Conservation (phyloP, 768 basidiomycete species). For the Macrolepiota albuminosa region DNA sequence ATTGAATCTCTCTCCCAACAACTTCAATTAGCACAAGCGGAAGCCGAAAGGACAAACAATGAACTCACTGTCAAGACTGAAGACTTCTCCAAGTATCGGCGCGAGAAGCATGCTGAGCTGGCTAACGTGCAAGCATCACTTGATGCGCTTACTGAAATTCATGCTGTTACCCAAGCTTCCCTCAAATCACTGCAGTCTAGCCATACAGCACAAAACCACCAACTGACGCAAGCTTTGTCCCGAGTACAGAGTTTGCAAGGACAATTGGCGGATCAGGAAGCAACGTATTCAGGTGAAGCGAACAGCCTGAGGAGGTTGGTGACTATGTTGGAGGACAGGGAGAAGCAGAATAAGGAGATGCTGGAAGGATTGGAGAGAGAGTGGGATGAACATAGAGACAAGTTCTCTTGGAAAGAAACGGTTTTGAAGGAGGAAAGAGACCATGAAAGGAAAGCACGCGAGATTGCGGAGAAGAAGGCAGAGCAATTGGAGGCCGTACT, state of each 20-base stretch:
- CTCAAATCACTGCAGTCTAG: slow-evolving; percentile 72
- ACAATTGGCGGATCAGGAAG: slow-evolving; percentile 81
- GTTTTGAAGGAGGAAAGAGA: slow-evolving; percentile 66
- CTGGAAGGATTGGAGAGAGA: slow-evolving; percentile 82
- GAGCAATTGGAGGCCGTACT: slow-evolving; percentile 72
- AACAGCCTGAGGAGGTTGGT: slow-evolving; percentile 71
- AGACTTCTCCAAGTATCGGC: slow-evolving; percentile 79
- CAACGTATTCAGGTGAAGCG: slow-evolving; percentile 74
- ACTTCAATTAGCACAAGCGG: slow-evolving; percentile 68
- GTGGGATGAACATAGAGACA: slow-evolving; percentile 70
- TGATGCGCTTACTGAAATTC: slow-evolving; percentile 66
- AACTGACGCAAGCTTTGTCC: slow-evolving; percentile 71
- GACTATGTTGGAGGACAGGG: slow-evolving; percentile 81
- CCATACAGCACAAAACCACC: slow-evolving; percentile 65
- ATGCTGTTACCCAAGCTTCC: slow-evolving; percentile 60
- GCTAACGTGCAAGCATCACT: slow-evolving; percentile 71
- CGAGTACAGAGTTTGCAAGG: slow-evolving; percentile 72
- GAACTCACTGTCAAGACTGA: slow-evolving; percentile 74
- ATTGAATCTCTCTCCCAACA: slow-evolving; percentile 81
- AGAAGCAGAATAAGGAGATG: slow-evolving; percentile 77
- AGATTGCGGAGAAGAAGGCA: slow-evolving; percentile 65
- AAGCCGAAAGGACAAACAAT: slow-evolving; percentile 63
- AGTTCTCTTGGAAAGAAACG: slow-evolving; percentile 63
- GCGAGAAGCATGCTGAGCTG: slow-evolving; percentile 75
- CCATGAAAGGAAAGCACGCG: slow-evolving; percentile 62